Evolutionary conservation across 1,284 basidiomycete genomes (phyloP), one percentile per base, ranked within the genome.

Genomic region (Ceratobasidium sp.): DNA sequence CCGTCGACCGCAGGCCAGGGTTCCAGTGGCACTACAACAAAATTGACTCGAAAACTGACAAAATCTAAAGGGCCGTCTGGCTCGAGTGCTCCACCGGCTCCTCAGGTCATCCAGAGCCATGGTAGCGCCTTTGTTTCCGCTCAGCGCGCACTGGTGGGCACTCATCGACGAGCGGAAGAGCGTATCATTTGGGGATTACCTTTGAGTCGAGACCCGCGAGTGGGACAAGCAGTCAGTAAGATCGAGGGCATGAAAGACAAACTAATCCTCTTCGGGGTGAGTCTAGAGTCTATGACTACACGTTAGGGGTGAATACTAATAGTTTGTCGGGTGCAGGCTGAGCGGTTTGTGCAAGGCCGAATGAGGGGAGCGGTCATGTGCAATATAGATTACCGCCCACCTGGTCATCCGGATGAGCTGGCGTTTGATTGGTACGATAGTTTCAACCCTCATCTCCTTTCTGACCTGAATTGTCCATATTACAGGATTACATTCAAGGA

Each of bases 81-180:
- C 26, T 28, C 52, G 5, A 18, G 23, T 39, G 12, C 60, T 14
- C 26, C 46, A 16, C 43, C 45, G 12, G 6, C 30, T 5, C 41
- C 50, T 1, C 50, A 21, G 10, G 48, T 67, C 8, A 55, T 67
- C 36, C 48, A 28, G 39, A 67, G 64, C 23, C 30, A 48, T 16
- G 64, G 64, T 14, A 28, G 50, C 34, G 64, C 64, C 8, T 36
- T 67, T 23, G 64, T 67, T 28, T 36, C 64, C 21, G 64, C 64
- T 48, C 64, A 67, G 50, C 64, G 64, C 18, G 64, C 64, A 5
- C 50, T 67, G 36, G 50, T 67, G n/a, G 64, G 64, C 18, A 53
- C 64, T 3, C 64, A 67, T 26, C 64, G 64, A 23, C 36, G 50
- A 1, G 64, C 64, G 2, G 14, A 55, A 21, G 64, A 67, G 28